Base-by-base conservation (phyloP, 2,329 filamentous ascomycete species). In the Sporothrix inflata region DNA sequence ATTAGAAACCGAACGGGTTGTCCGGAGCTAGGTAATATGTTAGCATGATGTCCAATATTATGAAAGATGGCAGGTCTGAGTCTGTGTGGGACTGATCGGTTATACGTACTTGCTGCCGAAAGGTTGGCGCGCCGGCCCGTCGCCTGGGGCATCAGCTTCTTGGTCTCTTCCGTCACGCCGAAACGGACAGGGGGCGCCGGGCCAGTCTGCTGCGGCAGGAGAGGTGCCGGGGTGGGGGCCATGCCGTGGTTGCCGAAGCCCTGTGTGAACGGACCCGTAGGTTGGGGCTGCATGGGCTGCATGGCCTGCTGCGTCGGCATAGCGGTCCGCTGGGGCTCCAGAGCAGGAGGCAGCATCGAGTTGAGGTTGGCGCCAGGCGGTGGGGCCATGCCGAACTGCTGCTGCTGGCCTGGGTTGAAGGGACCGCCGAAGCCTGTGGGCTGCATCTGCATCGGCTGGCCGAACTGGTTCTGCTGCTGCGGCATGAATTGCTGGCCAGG, bases 71-170 rank as follows among this genome's bases (percentile, higher is more conserved):
- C 6, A 51, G 74, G 68, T 6, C 21, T 6, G 4, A 69, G 2
- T 5, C 3, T 2, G 24, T 21, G 12, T 11, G 42, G 19, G 27
- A 24, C 3, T 24, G n/a, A 2, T 16, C 2, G n/a, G n/a, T 14
- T 6, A 72, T 49, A 94, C 95, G 92, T 91, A 98, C 95, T 99
- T 79, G 96, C 96, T 89, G 97, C 93, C 69, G 92, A 87, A 76
- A 99, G 86, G 81, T 98, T 98, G 72, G 96, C 96, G 84, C 92
- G 90, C 77, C 92, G 86, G 75, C 96, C 96, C 7, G 96, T 99
- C 38, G 94, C 88, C 83, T 98, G 96, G 40, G 94, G 90, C 74
- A 88, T 86, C 77, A 98, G 83, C 81, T 92, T 96, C 82, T 94
- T 94, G 40, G 89, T 84, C 66, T 90, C 89, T 38, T 86, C 84